Conservation (phyloP, 805 yeast species). For the Metschnikowia bowlesiae region DNA sequence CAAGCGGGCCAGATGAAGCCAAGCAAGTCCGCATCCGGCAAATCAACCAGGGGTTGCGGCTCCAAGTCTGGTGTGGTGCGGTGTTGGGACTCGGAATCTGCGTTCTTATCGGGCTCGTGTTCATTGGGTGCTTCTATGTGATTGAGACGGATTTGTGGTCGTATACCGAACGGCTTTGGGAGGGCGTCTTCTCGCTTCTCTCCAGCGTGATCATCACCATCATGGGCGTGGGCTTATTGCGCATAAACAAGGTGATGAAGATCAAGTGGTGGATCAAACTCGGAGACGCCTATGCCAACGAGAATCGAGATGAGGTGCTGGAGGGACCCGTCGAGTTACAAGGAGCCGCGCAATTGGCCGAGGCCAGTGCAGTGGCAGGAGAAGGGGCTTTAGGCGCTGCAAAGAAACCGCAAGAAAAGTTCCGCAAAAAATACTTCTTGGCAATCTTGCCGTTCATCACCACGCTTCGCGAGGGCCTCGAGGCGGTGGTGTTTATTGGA, state of each 20-base stretch:
- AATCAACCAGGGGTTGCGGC: conserved; percentile 15
- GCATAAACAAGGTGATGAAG: conserved; percentile 72
- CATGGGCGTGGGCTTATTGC: conserved; percentile 80
- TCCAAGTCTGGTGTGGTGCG: conserved; percentile 85
- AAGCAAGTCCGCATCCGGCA: conserved; percentile 6
- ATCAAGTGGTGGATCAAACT: conserved; percentile 65
- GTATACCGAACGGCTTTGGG: conserved; percentile 84
- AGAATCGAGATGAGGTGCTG: conserved; percentile 5
- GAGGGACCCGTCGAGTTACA: background rate
- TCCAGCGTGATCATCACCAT: conserved; percentile 76
- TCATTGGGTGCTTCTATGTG: conserved; percentile 65
- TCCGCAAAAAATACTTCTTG: conserved; percentile 23
- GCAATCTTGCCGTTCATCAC: conserved; percentile 26
- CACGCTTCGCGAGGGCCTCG: conserved; percentile 37
- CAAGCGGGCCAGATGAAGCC: conserved; percentile 3
- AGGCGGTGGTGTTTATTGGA: conserved; percentile 62
- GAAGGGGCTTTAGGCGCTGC: background rate
- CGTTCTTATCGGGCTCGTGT: conserved; percentile 64
- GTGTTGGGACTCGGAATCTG: conserved; percentile 65
- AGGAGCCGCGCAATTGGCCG: background rate
- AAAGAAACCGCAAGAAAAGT: conserved; percentile 7
- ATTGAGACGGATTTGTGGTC: conserved; percentile 87
- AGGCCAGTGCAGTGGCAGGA: background rate
- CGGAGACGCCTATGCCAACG: conserved; percentile 35
- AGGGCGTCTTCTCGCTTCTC: conserved; percentile 73